Evolutionary conservation across 345 rosid genomes (phyloP).

Genomic region (Brassica carinata): DNA sequence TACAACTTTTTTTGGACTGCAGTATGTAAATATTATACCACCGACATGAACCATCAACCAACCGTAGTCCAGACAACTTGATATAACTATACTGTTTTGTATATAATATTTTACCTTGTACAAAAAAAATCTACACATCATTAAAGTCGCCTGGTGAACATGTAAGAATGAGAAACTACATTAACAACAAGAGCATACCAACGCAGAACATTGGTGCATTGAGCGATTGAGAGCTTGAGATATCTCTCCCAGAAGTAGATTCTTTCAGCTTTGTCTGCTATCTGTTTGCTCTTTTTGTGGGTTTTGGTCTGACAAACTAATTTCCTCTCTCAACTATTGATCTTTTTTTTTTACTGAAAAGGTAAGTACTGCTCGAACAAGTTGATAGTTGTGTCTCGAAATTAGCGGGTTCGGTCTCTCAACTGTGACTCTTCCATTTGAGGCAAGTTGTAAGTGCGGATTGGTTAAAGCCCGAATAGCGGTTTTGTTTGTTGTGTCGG

Average conservation of each 20-base stretch:
- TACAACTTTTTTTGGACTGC: neutral
- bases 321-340: neutral
- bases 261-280: conserved; percentile 7
- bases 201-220: conserved; percentile 10
- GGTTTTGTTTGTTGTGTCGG: no score
- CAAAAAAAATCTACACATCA: neutral
- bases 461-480: no score
- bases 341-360: conserved; percentile 2
- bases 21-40: neutral
- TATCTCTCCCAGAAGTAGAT: conserved; percentile 7
- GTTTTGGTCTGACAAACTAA: neutral
- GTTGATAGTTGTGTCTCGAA: neutral
- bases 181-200: conserved; percentile 20
- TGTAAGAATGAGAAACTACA: conserved; percentile 18
- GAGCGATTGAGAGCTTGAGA: neutral
- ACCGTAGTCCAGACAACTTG: conserved; percentile 1
- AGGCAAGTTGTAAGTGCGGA: no score
- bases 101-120: neutral
- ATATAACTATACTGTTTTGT: neutral
- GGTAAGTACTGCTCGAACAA: conserved; percentile 13
- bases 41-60: neutral
- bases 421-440: no score
- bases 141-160: neutral
- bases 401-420: no score
- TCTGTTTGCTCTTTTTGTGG: conserved; percentile 26